A percentile compares a stretch with the other conserved stretches of the same genome.
phyloP scores from a whole-genome alignment of 192 early-diverging fungal species.

The Coemansia sp. region DNA sequence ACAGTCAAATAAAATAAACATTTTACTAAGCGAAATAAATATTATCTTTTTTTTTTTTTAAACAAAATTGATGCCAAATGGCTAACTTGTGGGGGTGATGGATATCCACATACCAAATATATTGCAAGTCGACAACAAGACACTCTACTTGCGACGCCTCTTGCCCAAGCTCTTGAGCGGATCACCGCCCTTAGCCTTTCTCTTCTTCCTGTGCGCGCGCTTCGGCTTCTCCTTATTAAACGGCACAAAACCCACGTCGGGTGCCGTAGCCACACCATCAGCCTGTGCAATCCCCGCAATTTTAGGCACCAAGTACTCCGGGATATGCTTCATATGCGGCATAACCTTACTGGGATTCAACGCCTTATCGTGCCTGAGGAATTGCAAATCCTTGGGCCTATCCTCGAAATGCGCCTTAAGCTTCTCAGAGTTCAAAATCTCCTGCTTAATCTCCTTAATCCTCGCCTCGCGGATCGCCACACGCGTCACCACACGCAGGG shows the following conservation, averaged over 20 bases:
- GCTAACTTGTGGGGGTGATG: not conserved
- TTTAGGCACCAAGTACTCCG: conserved; percentile 89
- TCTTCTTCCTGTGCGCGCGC: conserved; percentile 11
- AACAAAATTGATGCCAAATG: too few species aligned
- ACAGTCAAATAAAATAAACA: too few species aligned
- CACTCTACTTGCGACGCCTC: conserved; percentile 23
- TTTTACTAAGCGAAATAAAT: too few species aligned
- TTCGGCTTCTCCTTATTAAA: conserved; percentile 45
- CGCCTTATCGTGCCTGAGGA: conserved; percentile 86
- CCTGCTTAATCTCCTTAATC: conserved; percentile 91
- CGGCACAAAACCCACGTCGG: conserved; percentile 49
- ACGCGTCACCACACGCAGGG: conserved; percentile 73
- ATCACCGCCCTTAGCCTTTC: conserved; percentile 29
- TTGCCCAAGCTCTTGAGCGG: conserved; percentile 45
- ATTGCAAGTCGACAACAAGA: conserved; percentile 1
- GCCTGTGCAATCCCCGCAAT: conserved; percentile 52
- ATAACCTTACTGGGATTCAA: conserved; percentile 80
- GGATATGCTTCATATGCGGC: conserved; percentile 90
- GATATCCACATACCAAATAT: too few species aligned
- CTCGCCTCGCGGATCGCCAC: conserved; percentile 83
- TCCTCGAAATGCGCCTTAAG: conserved; percentile 97
- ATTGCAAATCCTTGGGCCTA: conserved; percentile 88
- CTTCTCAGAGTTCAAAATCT: conserved; percentile 95
- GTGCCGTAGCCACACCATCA: conserved; percentile 32
- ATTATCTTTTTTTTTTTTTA: too few species aligned